These are phyloP conservation scores for Cladosporium colombiae DNA, from an alignment of 2,329 filamentous ascomycete species.

Conservation along the genomic window DNA sequence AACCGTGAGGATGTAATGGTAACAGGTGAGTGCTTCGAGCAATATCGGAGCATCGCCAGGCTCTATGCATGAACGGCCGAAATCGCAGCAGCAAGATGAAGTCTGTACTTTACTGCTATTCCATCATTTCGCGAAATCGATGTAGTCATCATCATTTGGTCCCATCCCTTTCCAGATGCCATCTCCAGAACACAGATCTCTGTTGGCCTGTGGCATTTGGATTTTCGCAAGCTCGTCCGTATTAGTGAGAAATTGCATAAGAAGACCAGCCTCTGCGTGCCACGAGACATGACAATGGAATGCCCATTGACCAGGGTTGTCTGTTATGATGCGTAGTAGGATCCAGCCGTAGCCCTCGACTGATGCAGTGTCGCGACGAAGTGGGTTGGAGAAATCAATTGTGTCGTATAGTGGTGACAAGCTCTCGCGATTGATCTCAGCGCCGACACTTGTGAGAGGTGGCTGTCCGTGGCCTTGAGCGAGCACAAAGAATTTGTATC, in stretches of 20 bases:
- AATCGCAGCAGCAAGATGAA: background rate
- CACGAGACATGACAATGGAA: slow-evolving; percentile 62
- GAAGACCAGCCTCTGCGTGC: slow-evolving; percentile 60
- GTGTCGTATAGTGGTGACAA: slow-evolving; percentile 36
- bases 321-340: slow-evolving; percentile 56
- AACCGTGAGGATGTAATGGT: too few species aligned
- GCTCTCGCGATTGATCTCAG: slow-evolving; percentile 30
- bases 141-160: slow-evolving; percentile 49
- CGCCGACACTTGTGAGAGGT: slow-evolving; percentile 27
- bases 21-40: background rate
- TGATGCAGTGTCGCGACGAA: slow-evolving; percentile 56
- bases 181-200: slow-evolving; percentile 48
- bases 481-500: slow-evolving; percentile 41
- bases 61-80: background rate
- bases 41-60: background rate
- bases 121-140: slow-evolving; percentile 24
- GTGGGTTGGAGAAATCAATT: slow-evolving; percentile 44
- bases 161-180: slow-evolving; percentile 52
- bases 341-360: slow-evolving; percentile 58
- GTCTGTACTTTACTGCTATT: background rate
- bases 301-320: slow-evolving; percentile 61
- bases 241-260: slow-evolving; percentile 60
- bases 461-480: slow-evolving; percentile 40
- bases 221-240: slow-evolving; percentile 48
- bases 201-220: slow-evolving; percentile 49